These are phyloP conservation scores for Colletotrichum euphorbiae DNA, from an alignment of 2,329 filamentous ascomycete genomes.

Conservation along the genomic window DNA sequence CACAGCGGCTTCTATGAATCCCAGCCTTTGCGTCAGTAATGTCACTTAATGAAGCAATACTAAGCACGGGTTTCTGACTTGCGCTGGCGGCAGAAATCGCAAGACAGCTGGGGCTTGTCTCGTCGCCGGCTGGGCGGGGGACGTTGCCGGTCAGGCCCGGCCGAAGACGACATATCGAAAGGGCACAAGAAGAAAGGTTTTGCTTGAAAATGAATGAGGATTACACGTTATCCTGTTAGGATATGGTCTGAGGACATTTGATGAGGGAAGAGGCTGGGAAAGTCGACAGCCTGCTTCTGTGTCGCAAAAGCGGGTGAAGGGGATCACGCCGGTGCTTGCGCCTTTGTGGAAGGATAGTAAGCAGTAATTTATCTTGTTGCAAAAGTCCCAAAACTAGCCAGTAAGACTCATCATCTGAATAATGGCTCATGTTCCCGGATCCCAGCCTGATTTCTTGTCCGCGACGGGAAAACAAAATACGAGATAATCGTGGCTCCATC, in stretches of 20 bases:
- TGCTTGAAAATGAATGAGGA: not conserved
- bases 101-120: conserved; percentile 51
- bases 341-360: too few relatives aligned
- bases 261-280: too few relatives aligned
- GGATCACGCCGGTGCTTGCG: too few relatives aligned
- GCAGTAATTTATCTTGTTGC: too few relatives aligned
- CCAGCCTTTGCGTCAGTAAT: not conserved
- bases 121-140: conserved; percentile 44
- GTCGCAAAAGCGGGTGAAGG: too few relatives aligned
- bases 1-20: conserved; percentile 42
- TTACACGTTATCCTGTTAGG: too few relatives aligned
- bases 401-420: too few relatives aligned
- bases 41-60: not conserved
- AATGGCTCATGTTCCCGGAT: too few relatives aligned
- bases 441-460: not conserved
- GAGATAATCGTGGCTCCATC: too few relatives aligned
- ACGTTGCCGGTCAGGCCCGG: conserved; percentile 1
- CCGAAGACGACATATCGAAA: not conserved
- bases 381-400: too few relatives aligned
- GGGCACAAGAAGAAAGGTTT: not conserved
- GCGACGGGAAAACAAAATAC: not conserved
- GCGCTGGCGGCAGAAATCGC: conserved; percentile 49
- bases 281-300: too few relatives aligned
- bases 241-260: not conserved
- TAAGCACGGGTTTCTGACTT: conserved; percentile 45